Percentiles rank a stretch among this genome's conserved stretches.
phyloP scores from a whole-genome alignment of 768 basidiomycete species.

The Lactarius akahatsu region DNA sequence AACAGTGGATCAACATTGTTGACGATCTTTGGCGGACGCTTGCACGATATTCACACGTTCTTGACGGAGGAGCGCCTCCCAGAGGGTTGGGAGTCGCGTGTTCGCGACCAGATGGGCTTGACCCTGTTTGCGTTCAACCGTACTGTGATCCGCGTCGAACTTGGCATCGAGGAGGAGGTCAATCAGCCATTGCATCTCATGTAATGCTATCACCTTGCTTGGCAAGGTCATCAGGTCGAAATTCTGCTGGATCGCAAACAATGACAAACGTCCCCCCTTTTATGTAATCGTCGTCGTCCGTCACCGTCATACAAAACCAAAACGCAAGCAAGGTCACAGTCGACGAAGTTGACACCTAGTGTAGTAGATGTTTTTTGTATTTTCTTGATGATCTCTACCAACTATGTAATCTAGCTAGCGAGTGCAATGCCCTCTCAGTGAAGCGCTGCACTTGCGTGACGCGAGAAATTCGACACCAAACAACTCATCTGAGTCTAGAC shows the following conservation, averaged over 20 bases:
- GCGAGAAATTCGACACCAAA: background rate
- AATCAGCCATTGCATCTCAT: constrained; percentile 16
- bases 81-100: constrained; percentile 65
- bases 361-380: background rate
- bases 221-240: no score
- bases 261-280: no score
- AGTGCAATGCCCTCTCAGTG: background rate
- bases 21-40: constrained; percentile 63
- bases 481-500: no score
- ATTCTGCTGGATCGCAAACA: no score
- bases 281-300: no score
- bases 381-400: background rate
- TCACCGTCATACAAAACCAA: no score
- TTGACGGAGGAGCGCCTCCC: constrained; percentile 71
- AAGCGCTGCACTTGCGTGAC: background rate
- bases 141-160: constrained; percentile 35
- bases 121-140: constrained; percentile 58
- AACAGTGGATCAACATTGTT: constrained; percentile 60
- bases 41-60: constrained; percentile 52
- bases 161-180: constrained; percentile 36
- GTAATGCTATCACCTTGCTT: no score
- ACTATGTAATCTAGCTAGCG: background rate
- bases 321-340: no score
- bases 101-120: constrained; percentile 55
- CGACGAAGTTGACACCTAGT: no score